Evolutionary conservation across 805 yeast genomes (phyloP).

Genomic region (Candida michaelii): DNA sequence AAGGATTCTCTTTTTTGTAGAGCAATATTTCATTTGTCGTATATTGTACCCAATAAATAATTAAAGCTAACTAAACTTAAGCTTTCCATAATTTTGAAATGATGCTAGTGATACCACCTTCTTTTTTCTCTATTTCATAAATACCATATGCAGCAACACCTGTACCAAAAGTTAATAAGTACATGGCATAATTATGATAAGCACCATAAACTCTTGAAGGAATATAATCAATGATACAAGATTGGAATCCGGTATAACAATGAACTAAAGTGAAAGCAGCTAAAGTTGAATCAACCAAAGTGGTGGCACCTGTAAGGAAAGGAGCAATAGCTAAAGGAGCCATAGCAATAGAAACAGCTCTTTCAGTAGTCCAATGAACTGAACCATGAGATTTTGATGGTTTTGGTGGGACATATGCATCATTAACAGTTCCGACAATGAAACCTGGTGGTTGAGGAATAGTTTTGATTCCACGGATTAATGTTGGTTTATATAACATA

Average conservation of each 20-base stretch:
- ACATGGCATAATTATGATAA: conserved; percentile 61
- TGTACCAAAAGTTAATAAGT: conserved; percentile 61
- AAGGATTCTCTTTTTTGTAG: no score
- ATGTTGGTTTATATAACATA: conserved; percentile 3
- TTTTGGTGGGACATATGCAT: conserved; percentile 63
- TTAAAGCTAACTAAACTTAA: conserved; percentile 14
- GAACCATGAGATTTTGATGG: conserved; percentile 63
- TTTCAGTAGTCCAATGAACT: conserved; percentile 72
- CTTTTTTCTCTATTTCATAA: conserved; percentile 64
- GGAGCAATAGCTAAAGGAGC: conserved; percentile 67
- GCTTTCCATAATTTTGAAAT: conserved; percentile 41
- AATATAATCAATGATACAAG: conserved; percentile 77
- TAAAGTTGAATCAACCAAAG: conserved; percentile 58
- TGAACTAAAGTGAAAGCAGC: conserved; percentile 60
- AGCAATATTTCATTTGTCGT: neutral
- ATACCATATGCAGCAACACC: conserved; percentile 68
- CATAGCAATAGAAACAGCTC: conserved; percentile 57
- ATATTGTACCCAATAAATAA: conserved; percentile 10
- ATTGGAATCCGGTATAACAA: conserved; percentile 68
- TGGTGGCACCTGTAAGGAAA: conserved; percentile 50
- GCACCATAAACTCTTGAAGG: conserved; percentile 72
- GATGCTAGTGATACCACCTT: conserved; percentile 61
- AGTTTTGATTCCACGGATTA: conserved; percentile 42
- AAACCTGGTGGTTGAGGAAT: conserved; percentile 72
- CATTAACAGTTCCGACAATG: conserved; percentile 71